Percentiles rank a stretch among this genome's conserved stretches.
Evolutionary conservation across 2,329 filamentous ascomycete genomes (phyloP).

Genomic region (Moelleriella libera): DNA sequence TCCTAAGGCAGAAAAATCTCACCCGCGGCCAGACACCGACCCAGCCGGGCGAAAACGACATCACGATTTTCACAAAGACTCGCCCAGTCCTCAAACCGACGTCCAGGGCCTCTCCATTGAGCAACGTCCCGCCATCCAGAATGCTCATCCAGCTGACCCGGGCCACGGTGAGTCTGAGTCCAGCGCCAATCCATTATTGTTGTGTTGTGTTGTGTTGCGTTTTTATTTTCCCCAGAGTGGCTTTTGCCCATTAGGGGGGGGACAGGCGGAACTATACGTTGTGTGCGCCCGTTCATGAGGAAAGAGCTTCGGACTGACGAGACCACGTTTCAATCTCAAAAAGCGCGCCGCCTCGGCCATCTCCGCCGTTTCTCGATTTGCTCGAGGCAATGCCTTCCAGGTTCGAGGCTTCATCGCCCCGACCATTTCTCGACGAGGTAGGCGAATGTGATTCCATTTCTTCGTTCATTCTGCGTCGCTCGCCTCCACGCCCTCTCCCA

Average conservation of each 20-base stretch:
- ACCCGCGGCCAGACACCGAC: constrained; percentile 5
- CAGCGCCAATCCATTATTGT: too few relatives aligned
- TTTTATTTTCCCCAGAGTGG: too few relatives aligned
- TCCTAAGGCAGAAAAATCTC: neutral
- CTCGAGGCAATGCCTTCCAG: constrained; percentile 25
- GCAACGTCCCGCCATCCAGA: constrained; percentile 30
- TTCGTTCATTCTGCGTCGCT: neutral
- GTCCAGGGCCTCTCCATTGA: constrained; percentile 27
- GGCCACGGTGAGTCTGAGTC: constrained; percentile 33
- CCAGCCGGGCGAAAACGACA: constrained; percentile 15
- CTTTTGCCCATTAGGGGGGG: too few relatives aligned
- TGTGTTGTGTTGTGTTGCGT: too few relatives aligned
- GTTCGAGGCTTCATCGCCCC: constrained; percentile 45
- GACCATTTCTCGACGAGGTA: constrained; percentile 48
- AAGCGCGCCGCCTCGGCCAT: constrained; percentile 37
- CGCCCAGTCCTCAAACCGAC: constrained; percentile 19
- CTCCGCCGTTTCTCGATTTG: constrained; percentile 32
- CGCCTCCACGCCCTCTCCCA: too few relatives aligned
- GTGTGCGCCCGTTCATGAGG: too few relatives aligned
- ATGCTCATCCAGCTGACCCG: constrained; percentile 43
- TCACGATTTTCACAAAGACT: constrained; percentile 31
- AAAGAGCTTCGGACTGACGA: too few relatives aligned
- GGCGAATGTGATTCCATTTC: constrained; percentile 11
- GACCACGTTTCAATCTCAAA: constrained; percentile 5
- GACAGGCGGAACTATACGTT: too few relatives aligned